These are phyloP conservation scores for Umbilicus rupestris DNA, from an alignment of 164 flowering plant genomes.

Conservation along the genomic window DNA sequence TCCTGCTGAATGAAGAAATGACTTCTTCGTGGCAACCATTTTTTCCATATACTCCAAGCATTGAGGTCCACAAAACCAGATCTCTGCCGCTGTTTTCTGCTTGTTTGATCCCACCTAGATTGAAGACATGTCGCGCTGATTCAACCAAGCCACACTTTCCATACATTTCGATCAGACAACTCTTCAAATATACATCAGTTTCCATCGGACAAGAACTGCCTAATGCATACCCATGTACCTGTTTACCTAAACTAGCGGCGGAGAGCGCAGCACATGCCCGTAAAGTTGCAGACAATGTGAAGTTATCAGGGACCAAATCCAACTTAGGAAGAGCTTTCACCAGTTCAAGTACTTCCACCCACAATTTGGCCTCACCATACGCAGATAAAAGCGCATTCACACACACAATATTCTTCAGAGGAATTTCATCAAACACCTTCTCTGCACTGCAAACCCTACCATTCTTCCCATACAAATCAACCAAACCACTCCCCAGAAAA, in stretches of 20 bases:
- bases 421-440: constrained; percentile 65
- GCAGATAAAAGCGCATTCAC: constrained; percentile 63
- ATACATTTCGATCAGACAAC: constrained; percentile 75
- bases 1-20: constrained; percentile 31
- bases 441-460: background rate
- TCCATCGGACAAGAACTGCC: constrained; percentile 19
- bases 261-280: constrained; percentile 47
- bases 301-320: constrained; percentile 34
- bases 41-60: constrained; percentile 55
- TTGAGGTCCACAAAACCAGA: constrained; percentile 72
- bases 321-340: constrained; percentile 28
- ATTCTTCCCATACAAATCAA: constrained; percentile 10
- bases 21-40: constrained; percentile 47
- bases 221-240: constrained; percentile 11
- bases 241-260: constrained; percentile 13
- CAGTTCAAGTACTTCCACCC: constrained; percentile 38
- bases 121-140: constrained; percentile 42
- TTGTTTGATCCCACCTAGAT: constrained; percentile 20
- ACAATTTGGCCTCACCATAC: constrained; percentile 41
- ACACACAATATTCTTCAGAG: constrained; percentile 55
- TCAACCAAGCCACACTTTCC: constrained; percentile 59
- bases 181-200: constrained; percentile 43
- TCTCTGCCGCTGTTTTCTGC: constrained; percentile 26
- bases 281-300: constrained; percentile 44
- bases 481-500: constrained; percentile 11